phyloP scores from a whole-genome alignment of 1,284 basidiomycete species.

The Sutorius eximius region DNA sequence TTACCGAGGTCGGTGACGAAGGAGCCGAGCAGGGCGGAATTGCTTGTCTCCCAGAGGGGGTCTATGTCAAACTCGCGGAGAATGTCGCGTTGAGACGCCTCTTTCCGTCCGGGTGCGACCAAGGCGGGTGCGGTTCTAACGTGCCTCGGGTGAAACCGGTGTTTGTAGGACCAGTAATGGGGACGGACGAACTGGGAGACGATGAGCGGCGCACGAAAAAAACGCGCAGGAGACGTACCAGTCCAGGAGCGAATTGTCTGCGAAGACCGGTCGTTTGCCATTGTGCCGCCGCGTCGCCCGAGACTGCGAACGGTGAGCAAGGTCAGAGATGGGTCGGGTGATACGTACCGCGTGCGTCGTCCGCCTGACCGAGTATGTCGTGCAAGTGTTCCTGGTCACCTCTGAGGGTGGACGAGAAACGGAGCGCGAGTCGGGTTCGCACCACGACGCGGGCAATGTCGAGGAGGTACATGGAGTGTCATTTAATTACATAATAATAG shows the following conservation, averaged over 20 bases:
- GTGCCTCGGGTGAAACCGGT: slow-evolving; percentile 36
- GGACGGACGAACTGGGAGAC: slow-evolving; percentile 45
- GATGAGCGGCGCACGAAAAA: neutral
- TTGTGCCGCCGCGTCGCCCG: neutral
- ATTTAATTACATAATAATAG: slow-evolving; percentile 15
- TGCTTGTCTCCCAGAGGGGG: slow-evolving; percentile 67
- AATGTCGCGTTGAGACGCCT: slow-evolving; percentile 59
- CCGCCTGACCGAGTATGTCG: slow-evolving; percentile 25
- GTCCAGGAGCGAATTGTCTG: slow-evolving; percentile 25
- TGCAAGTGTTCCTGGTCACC: slow-evolving; percentile 26
- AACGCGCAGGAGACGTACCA: slow-evolving; percentile 14
- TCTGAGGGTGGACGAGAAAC: slow-evolving; percentile 20
- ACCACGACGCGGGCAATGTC: slow-evolving; percentile 10
- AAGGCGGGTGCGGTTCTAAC: slow-evolving; percentile 22
- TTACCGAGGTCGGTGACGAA: slow-evolving; percentile 87
- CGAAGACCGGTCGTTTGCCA: slow-evolving; percentile 30
- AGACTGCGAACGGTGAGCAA: slow-evolving; percentile 3
- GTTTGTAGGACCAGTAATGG: slow-evolving; percentile 44
- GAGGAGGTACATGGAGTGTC: slow-evolving; percentile 6
- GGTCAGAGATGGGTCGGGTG: rapidly evolving
- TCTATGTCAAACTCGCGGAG: slow-evolving; percentile 69
- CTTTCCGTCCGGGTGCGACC: slow-evolving; percentile 52
- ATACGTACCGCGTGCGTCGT: slow-evolving; percentile 17
- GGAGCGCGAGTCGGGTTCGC: slow-evolving; percentile 1
- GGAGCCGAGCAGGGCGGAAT: slow-evolving; percentile 63